Conservation (phyloP, 768 basidiomycete genomes). For the Phanerochaete sordida region DNA sequence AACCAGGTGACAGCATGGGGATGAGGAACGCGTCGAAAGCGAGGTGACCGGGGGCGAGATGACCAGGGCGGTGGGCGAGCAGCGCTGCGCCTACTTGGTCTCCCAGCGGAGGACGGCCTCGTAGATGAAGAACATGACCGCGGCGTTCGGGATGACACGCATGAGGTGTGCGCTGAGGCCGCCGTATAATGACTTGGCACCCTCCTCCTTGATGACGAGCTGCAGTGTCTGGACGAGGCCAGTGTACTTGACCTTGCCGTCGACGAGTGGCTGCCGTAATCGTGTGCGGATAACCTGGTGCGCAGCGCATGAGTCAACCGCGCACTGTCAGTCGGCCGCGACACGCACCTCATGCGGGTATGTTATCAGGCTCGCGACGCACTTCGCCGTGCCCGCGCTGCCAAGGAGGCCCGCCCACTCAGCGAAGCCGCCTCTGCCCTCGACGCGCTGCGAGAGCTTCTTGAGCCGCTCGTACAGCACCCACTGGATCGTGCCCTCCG, state of each 20-base stretch:
- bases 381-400: constrained; percentile 91
- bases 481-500: constrained; percentile 97
- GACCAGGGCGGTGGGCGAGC: background rate
- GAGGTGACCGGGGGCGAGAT: background rate
- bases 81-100: background rate
- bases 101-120: constrained; percentile 74
- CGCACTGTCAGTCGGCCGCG: background rate
- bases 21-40: too few relatives aligned
- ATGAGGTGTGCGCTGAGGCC: constrained; percentile 94
- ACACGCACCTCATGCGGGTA: constrained; percentile 92
- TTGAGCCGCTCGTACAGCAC: constrained; percentile 93
- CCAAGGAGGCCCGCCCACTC: constrained; percentile 85
- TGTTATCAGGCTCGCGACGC: constrained; percentile 90
- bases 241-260: constrained; percentile 79
- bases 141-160: constrained; percentile 96
- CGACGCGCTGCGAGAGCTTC: constrained; percentile 48
- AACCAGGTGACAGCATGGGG: background rate
- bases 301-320: constrained; percentile 1
- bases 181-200: constrained; percentile 79
- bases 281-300: constrained; percentile 88
- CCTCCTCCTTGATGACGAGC: constrained; percentile 88
- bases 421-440: constrained; percentile 51
- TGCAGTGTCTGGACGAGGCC: constrained; percentile 82
- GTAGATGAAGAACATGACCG: constrained; percentile 96
- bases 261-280: constrained; percentile 80